These are phyloP conservation scores for Exophiala dermatitidis DNA, from an alignment of 2,329 filamentous ascomycete species.

Conservation along the genomic window DNA sequence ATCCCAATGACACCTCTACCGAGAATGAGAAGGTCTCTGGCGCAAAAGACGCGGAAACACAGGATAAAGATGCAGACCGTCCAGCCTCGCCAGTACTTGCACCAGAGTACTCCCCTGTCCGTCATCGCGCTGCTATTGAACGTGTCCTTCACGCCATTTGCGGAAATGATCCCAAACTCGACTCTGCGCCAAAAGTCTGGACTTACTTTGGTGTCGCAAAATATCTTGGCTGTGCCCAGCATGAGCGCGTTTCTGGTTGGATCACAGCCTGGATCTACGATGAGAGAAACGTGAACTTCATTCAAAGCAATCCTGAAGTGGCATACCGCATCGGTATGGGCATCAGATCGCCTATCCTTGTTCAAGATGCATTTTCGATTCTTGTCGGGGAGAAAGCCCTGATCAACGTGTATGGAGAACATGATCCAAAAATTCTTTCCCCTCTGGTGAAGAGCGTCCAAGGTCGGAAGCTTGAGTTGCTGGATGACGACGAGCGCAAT, in stretches of 20 bases:
- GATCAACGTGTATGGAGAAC: slow-evolving; percentile 30
- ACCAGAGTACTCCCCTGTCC: slow-evolving; percentile 56
- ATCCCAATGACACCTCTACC: neutral
- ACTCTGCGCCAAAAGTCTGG: slow-evolving; percentile 61
- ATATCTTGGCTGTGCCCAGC: slow-evolving; percentile 44
- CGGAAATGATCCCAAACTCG: slow-evolving; percentile 48
- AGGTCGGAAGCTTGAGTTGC: slow-evolving; percentile 42
- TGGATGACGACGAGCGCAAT: slow-evolving; percentile 51
- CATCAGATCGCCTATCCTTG: slow-evolving; percentile 32
- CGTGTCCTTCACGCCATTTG: slow-evolving; percentile 54
- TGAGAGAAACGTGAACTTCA: slow-evolving; percentile 49
- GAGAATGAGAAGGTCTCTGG: neutral
- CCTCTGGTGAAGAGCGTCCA: slow-evolving; percentile 31
- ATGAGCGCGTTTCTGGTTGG: slow-evolving; percentile 37
- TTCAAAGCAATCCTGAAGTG: slow-evolving; percentile 58
- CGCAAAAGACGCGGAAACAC: neutral
- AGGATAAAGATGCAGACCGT: neutral
- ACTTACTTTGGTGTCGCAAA: slow-evolving; percentile 58
- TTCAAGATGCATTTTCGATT: slow-evolving; percentile 48
- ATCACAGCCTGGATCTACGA: slow-evolving; percentile 55
- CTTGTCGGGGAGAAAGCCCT: slow-evolving; percentile 58
- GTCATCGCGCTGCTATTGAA: slow-evolving; percentile 58
- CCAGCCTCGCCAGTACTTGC: neutral
- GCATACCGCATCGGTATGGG: slow-evolving; percentile 50
- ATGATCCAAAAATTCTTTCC: neutral